phyloP scores from a whole-genome alignment of 495 filamentous ascomycete species.

The Podospora australis region DNA sequence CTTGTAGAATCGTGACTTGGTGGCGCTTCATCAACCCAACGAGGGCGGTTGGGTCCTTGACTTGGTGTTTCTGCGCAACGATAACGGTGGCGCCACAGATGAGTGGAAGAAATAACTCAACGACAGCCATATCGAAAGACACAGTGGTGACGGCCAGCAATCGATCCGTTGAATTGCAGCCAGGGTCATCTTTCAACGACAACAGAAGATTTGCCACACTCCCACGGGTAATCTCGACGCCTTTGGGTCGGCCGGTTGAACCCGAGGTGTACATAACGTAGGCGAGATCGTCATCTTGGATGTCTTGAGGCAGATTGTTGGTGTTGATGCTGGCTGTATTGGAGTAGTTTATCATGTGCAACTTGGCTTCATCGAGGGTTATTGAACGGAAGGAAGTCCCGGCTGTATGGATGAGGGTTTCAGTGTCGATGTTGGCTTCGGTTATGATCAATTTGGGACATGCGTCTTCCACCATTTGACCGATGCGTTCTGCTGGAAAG shows the following conservation, averaged over 20 bases:
- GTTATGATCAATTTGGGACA: slow-evolving; percentile 42
- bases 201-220: slow-evolving; percentile 22
- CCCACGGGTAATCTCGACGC: slow-evolving; percentile 56
- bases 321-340: not conserved
- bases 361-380: not conserved
- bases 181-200: slow-evolving; percentile 17
- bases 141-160: slow-evolving; percentile 68
- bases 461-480: slow-evolving; percentile 57
- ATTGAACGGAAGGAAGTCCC: not conserved
- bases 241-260: slow-evolving; percentile 62
- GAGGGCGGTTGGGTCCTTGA: slow-evolving; percentile 16
- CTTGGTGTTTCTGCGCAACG: slow-evolving; percentile 14
- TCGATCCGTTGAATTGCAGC: slow-evolving; percentile 27
- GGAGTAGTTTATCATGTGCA: not conserved
- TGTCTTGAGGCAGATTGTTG: not conserved
- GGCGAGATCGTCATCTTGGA: slow-evolving; percentile 35
- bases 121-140: slow-evolving; percentile 69
- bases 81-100: slow-evolving; percentile 50
- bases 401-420: not conserved
- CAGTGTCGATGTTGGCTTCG: slow-evolving; percentile 20
- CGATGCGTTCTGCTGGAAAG: slow-evolving; percentile 54
- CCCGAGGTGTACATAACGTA: slow-evolving; percentile 69
- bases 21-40: slow-evolving; percentile 18
- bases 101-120: slow-evolving; percentile 69
- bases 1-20: slow-evolving; percentile 23